Conservation (phyloP, 495 filamentous ascomycete species). For the Umbilicaria muhlenbergii region DNA sequence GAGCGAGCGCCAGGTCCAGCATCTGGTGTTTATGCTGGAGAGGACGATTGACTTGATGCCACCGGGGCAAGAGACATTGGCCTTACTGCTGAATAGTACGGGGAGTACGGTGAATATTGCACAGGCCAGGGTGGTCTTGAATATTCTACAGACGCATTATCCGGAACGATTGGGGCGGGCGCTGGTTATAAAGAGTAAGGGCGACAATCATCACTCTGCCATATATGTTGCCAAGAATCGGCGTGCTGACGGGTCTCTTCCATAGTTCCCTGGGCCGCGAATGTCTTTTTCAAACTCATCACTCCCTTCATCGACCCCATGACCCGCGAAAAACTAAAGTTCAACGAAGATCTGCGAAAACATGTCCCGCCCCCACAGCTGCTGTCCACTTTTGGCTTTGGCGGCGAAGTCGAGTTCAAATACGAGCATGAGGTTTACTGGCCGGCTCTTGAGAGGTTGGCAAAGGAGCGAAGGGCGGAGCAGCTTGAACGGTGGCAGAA, state of each 20-base stretch:
- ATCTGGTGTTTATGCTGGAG: slow-evolving; percentile 92
- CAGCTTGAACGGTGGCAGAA: slow-evolving; percentile 57
- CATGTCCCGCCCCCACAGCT: slow-evolving; percentile 68
- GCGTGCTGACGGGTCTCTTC: background rate
- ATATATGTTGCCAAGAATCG: slow-evolving; percentile 1
- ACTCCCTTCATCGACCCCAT: slow-evolving; percentile 89
- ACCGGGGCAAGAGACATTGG: slow-evolving; percentile 68
- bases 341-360: slow-evolving; percentile 71
- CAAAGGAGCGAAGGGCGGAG: slow-evolving; percentile 39
- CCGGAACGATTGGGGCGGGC: slow-evolving; percentile 84
- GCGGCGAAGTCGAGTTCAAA: slow-evolving; percentile 46
- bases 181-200: slow-evolving; percentile 69
- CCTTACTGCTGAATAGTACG: slow-evolving; percentile 80
- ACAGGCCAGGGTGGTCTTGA: slow-evolving; percentile 62
- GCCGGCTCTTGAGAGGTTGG: slow-evolving; percentile 62
- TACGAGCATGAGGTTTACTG: slow-evolving; percentile 84
- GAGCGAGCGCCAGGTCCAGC: slow-evolving; percentile 80
- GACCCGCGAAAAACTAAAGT: slow-evolving; percentile 83
- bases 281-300: slow-evolving; percentile 87
- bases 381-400: slow-evolving; percentile 41
- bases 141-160: slow-evolving; percentile 87
- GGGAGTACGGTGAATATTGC: slow-evolving; percentile 47
- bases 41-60: slow-evolving; percentile 75
- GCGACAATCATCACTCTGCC: background rate
- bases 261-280: slow-evolving; percentile 73